phyloP scores from a whole-genome alignment of 169 alveolate species.

The Ichthyophthirius multifiliis region DNA sequence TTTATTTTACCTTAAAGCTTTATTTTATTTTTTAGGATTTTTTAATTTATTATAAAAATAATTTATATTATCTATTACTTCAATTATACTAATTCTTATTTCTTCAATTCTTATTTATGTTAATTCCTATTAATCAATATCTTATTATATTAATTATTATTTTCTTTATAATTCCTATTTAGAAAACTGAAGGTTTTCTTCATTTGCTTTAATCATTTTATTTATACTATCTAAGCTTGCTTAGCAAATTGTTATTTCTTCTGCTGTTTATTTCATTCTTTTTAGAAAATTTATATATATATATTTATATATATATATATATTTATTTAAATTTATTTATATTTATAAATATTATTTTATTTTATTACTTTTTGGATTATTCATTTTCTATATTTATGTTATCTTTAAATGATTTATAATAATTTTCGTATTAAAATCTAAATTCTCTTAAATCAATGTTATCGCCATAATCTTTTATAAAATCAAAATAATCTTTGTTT shows the following conservation, averaged over 20 bases:
- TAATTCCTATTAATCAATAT: slow-evolving; percentile 15
- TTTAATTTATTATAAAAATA: neutral
- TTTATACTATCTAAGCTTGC: slow-evolving; percentile 4
- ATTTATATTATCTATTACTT: neutral
- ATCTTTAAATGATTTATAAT: slow-evolving; percentile 25
- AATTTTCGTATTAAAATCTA: slow-evolving; percentile 35
- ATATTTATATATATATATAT: neutral
- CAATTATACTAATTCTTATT: slow-evolving; percentile 4
- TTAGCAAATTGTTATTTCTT: slow-evolving; percentile 3
- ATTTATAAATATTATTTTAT: neutral
- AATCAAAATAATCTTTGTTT: slow-evolving; percentile 19
- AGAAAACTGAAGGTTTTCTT: slow-evolving; percentile 7
- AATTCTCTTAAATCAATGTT: slow-evolving; percentile 29
- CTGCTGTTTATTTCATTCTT: slow-evolving; percentile 28
- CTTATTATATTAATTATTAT: slow-evolving; percentile 11
- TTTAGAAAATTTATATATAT: neutral
- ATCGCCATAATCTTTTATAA: slow-evolving; percentile 9
- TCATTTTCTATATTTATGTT: slow-evolving; percentile 19
- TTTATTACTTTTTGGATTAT: neutral
- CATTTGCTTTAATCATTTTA: slow-evolving; percentile 31
- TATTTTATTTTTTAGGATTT: neutral
- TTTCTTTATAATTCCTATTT: slow-evolving; percentile 30
- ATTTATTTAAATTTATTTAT: neutral
- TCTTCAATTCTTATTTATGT: slow-evolving; percentile 17
- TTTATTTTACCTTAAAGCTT: neutral